Evolutionary conservation across 1,139 yeast genomes (phyloP), one percentile per base, ranked within the genome.

Genomic region (Candida glucosophila): DNA sequence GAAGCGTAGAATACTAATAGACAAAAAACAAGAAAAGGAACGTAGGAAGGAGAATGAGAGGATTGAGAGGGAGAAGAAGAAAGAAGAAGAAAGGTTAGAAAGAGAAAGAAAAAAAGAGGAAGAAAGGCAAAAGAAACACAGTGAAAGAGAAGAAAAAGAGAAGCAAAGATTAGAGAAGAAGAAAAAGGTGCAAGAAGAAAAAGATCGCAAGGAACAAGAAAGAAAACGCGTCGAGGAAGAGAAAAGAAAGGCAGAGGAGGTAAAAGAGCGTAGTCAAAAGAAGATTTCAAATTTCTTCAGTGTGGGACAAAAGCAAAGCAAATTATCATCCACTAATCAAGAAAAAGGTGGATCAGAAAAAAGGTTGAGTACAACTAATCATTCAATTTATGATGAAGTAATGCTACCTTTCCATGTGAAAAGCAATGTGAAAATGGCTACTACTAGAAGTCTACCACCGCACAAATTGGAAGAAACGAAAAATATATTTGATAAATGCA

Each of bases 221-320:
- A 40, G 33, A 24, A 31, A 27, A 24, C 31, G 24, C 26, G 24
- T 29, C 2, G 50, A 55, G 26, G 58, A 52, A 29, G 58, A 52
- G 20, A 50, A 43, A 35, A 41, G 36, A 24, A 41, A 35, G 28
- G 44, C 41, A 6, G 58, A 53, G 24, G 61, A 55, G 27, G 38
- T 39, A 12, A 53, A 54, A 33, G 53, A 57, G 32, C 55, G 58
- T 35, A 62, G 60, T 21, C 78, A 74, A 40, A 56, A 61, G 48
- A 63, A 66, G 29, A 74, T 76, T 24, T 70, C 74, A 6, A 70
- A 63, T 28, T 77, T 76, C 39, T 77, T 76, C 43, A 58, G 58
- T 12, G 42, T 50, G n/a, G 39, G 43, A 9, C 25, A 22, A 15
- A 29, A 39, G 22, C 40, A 29, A 24, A 36, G 19, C 8, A 21